phyloP scores from a whole-genome alignment of 257 asterid species.

The Ehretia macrophylla region DNA sequence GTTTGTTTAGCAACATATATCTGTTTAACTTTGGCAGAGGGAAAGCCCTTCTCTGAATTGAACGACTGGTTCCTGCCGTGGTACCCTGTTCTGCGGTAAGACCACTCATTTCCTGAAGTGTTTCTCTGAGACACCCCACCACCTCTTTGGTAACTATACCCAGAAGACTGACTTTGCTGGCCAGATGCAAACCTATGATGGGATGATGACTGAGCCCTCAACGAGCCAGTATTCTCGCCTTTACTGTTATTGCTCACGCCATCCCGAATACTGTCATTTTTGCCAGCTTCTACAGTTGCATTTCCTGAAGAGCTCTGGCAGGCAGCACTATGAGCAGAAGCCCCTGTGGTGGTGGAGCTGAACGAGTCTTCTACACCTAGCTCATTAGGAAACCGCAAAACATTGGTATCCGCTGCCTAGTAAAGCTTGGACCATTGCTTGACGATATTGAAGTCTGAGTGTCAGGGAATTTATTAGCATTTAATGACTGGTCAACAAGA shows the following conservation, averaged over 20 bases:
- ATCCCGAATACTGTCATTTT: constrained; percentile 24
- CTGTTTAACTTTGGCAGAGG: no score
- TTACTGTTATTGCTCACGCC: constrained; percentile 22
- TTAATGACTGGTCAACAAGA: constrained; percentile 47
- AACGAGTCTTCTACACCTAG: constrained; percentile 48
- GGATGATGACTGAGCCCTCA: constrained; percentile 30
- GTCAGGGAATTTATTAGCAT: constrained; percentile 45
- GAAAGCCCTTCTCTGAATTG: no score
- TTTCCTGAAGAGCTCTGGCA: constrained; percentile 35
- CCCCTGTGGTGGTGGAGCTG: constrained; percentile 26
- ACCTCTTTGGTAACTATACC: constrained; percentile 55
- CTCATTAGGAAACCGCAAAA: constrained; percentile 43
- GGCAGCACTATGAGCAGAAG: constrained; percentile 34
- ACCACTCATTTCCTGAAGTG: constrained; percentile 57
- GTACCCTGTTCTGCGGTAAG: constrained; percentile 72
- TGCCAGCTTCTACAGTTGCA: constrained; percentile 38
- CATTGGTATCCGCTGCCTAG: constrained; percentile 34
- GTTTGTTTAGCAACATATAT: no score
- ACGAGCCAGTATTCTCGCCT: constrained; percentile 31
- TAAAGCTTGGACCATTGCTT: constrained; percentile 34
- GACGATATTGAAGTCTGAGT: constrained; percentile 49
- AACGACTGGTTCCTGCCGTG: no score
- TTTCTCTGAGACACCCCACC: constrained; percentile 45
- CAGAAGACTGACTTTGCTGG: constrained; percentile 40
- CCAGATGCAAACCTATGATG: constrained; percentile 44